A percentile compares a stretch with the other conserved stretches of the same genome.
phyloP scores from a whole-genome alignment of 2,329 filamentous ascomycete species.

The Myriosclerotinia curreyana region DNA sequence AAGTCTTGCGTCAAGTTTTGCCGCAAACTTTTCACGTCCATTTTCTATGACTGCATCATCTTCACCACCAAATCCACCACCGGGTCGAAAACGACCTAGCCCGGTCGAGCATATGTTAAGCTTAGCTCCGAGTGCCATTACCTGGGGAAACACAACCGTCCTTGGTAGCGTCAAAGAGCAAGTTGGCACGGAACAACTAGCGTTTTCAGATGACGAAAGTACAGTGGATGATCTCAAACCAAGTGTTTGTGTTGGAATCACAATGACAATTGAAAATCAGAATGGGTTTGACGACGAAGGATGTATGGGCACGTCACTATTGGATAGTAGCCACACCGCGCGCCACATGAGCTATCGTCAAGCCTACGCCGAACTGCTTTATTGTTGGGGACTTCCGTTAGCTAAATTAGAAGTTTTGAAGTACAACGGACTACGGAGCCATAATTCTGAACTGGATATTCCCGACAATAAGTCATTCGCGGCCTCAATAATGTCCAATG shows the following conservation, averaged over 20 bases:
- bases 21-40: constrained; percentile 51
- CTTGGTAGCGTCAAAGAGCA: constrained; percentile 41
- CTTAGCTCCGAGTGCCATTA: constrained; percentile 46
- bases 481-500: constrained; percentile 34
- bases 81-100: constrained; percentile 53
- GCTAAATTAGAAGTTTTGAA: constrained; percentile 66
- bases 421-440: constrained; percentile 60
- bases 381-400: constrained; percentile 62
- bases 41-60: constrained; percentile 41
- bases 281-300: constrained; percentile 67
- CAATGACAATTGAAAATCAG: constrained; percentile 57
- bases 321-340: constrained; percentile 49
- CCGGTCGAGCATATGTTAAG: constrained; percentile 59
- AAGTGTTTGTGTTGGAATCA: constrained; percentile 37
- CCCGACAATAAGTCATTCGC: constrained; percentile 35
- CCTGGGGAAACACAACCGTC: constrained; percentile 42
- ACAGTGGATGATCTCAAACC: constrained; percentile 28
- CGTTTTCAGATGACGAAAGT: constrained; percentile 37
- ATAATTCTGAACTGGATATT: constrained; percentile 38
- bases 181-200: constrained; percentile 27
- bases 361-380: constrained; percentile 65
- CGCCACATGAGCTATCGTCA: constrained; percentile 60
- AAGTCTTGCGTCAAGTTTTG: constrained; percentile 54
- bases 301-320: constrained; percentile 57
- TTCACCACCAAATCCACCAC: constrained; percentile 47